Evolutionary conservation across 2,329 filamentous ascomycete genomes (phyloP).

Genomic region (Nemania diffusa): DNA sequence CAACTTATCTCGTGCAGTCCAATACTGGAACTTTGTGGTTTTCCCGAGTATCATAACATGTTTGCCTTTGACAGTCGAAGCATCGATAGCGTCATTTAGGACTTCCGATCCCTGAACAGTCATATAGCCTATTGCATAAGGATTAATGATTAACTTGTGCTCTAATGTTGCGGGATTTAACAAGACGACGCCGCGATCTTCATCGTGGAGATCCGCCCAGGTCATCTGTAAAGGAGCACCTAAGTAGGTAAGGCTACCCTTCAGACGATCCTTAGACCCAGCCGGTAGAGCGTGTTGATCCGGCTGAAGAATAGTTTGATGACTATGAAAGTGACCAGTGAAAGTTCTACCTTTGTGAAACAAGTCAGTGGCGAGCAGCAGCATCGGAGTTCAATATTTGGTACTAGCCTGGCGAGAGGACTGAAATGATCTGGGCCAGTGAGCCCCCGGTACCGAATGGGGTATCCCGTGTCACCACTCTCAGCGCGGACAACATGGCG

Average conservation of each 20-base stretch:
- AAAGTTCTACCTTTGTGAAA: slow-evolving; percentile 42
- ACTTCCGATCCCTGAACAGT: slow-evolving; percentile 41
- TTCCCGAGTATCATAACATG: slow-evolving; percentile 49
- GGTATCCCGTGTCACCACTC: slow-evolving; percentile 17
- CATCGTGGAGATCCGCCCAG: slow-evolving; percentile 49
- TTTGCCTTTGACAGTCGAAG: slow-evolving; percentile 39
- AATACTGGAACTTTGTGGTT: slow-evolving; percentile 43
- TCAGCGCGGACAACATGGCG: slow-evolving; percentile 41
- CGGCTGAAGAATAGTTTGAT: slow-evolving; percentile 47
- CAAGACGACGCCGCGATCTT: slow-evolving; percentile 45
- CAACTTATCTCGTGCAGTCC: slow-evolving; percentile 45
- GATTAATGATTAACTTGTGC: slow-evolving; percentile 45
- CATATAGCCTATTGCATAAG: slow-evolving; percentile 44
- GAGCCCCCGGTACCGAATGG: slow-evolving; percentile 44
- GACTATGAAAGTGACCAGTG: slow-evolving; percentile 50
- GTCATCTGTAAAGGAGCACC: slow-evolving; percentile 49
- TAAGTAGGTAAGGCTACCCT: slow-evolving; percentile 48
- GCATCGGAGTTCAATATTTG: neutral
- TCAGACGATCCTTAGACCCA: slow-evolving; percentile 22
- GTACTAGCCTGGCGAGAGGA: slow-evolving; percentile 41
- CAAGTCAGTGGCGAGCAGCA: slow-evolving; percentile 14
- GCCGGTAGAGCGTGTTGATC: slow-evolving; percentile 5
- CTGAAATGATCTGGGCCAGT: slow-evolving; percentile 45
- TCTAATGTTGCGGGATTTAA: slow-evolving; percentile 47
- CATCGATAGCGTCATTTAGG: slow-evolving; percentile 37